Base-by-base conservation (phyloP, 345 rosid species). In the Gossypium thurberi region DNA sequence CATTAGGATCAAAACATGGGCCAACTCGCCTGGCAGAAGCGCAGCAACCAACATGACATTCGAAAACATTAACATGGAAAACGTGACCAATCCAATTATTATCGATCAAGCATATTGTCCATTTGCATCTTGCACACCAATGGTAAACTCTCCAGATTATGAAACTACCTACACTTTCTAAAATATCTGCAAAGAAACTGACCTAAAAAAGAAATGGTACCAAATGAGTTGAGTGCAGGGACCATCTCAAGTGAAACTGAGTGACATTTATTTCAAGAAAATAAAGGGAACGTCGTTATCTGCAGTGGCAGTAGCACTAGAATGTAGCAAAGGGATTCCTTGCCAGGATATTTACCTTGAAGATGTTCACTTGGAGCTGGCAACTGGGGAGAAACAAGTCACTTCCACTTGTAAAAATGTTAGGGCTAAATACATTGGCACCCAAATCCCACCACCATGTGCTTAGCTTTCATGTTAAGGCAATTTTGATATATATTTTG, bases 1-100 rank as follows among this genome's bases (percentile, higher is more conserved):
- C 47, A 79, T 85, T 50, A 78, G 91, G 81, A 88, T 87, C 77
- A 90, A 87, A 80, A 90, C 90, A 5, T 86, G 90, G 25, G 86
- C 89, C 8, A 60, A 84, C 62, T 90, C 88, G 40, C 87, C 84
- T 2, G 83, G 85, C 55, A 66, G 78, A 75, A 84, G 88, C 51
- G 58, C 82, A 15, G 94, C 90, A n/a, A 82, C 87, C 40, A 84
- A 87, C 66, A 84, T 89, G 85, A 84, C 85, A 21, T 85, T 87
- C 60, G 75, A 84, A 66, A 83, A 87, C 78, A 84, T 89, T 51
- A 48, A 73, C 4, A 85, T 89, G 88, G 70, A 79, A 46, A 81
- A 83, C 23, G 91, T 84, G 44, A 77, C 75, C 25, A 89, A 85
- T 75, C 93, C 88, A 0, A 89, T 87, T 57, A 84, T 85, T 42